Evolutionary conservation across 2,329 filamentous ascomycete genomes (phyloP).

Genomic region (Colletotrichum abscissum): DNA sequence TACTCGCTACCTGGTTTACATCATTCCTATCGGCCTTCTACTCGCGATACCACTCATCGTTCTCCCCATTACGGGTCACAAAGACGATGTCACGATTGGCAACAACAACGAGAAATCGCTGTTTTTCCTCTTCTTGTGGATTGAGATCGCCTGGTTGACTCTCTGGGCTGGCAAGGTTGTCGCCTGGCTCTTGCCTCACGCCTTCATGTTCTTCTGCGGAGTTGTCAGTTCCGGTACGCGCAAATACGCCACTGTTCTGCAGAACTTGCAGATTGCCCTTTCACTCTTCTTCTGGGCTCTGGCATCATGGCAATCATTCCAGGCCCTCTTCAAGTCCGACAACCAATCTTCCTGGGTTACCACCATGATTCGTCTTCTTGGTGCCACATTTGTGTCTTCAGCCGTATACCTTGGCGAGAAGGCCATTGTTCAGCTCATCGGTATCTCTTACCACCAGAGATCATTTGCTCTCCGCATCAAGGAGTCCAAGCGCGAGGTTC

Average conservation of each 20-base stretch:
- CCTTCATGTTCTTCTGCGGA: conserved; percentile 77
- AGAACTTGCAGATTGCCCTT: conserved; percentile 72
- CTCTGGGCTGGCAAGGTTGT: conserved; percentile 76
- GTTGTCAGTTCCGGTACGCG: conserved; percentile 76
- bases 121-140: conserved; percentile 74
- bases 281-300: conserved; percentile 78
- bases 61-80: conserved; percentile 56
- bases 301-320: conserved; percentile 71
- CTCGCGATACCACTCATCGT: conserved; percentile 73
- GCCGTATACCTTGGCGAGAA: conserved; percentile 82
- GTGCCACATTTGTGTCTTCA: conserved; percentile 74
- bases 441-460: conserved; percentile 85
- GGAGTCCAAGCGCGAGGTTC: conserved; percentile 88
- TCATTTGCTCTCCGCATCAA: conserved; percentile 87
- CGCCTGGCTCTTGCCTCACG: conserved; percentile 67
- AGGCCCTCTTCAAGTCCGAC: conserved; percentile 58
- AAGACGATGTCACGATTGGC: conserved; percentile 51
- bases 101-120: conserved; percentile 58
- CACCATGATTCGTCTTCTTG: conserved; percentile 73
- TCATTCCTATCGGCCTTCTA: conserved; percentile 71
- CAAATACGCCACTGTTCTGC: conserved; percentile 76
- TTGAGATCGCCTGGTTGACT: conserved; percentile 74
- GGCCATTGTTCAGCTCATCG: conserved; percentile 83
- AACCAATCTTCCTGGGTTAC: conserved; percentile 60
- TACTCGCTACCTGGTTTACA: conserved; percentile 75